Evolutionary conservation across 352 stramenopile species (phyloP), one percentile per base, ranked within the genome.

Genomic region (Phytopythium ostracodes): DNA sequence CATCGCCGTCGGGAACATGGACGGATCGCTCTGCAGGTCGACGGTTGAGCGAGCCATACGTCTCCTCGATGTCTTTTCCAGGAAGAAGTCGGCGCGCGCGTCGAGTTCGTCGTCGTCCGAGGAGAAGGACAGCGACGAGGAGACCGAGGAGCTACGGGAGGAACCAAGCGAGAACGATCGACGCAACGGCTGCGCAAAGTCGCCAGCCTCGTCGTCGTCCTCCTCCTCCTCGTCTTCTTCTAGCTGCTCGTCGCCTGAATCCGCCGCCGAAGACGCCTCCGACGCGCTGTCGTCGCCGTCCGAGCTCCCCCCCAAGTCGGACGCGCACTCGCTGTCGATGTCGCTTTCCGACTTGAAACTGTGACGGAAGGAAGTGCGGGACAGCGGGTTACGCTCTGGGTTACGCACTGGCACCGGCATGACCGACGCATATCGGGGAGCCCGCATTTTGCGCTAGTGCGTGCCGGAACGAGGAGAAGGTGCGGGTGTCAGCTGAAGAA

Each of bases 271-370:
- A 8, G 47, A 54, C 4, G 47, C 47, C 27, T 33, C 47, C 12
- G 47, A 52, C 44, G n/a, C 44, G n/a, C 44, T 52, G 24, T 20
- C 12, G n/a, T 12, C 44, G 44, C 11, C 44, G 10, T 14, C 24
- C 27, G 24, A 17, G 47, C 29, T 7, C 0, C 10, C 17, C 25
- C 9, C 47, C 10, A 12, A 17, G 6, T n/a, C 25, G 10, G 47
- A 54, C 14, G 25, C 25, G 44, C 24, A 9, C 44, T 54, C 47
- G 24, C 46, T n/a, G 12, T 52, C 46, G 42, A 49, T 56, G 24
- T 64, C 49, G 11, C 24, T 25, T 56, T 74, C 67, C 38, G 63
- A 69, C 35, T 68, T 38, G 47, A 53, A 52, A 40, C 42, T 56
- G 25, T 50, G 27, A 36, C 50, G 3, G n/a, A 29, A 29, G 25